phyloP scores from a whole-genome alignment of 2,329 filamentous ascomycete species.

The Aspergillus sergii region DNA sequence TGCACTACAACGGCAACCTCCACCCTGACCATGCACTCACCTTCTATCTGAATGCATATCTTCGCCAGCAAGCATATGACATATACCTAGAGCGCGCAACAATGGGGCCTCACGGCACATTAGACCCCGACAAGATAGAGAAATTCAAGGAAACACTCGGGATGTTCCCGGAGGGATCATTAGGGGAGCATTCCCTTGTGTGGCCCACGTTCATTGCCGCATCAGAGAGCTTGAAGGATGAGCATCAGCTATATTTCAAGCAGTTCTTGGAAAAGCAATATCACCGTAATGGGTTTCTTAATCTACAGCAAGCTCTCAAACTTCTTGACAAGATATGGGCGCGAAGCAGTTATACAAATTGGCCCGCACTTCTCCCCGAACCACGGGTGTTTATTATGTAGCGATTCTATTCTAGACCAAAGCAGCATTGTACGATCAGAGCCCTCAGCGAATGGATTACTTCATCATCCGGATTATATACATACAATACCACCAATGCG shows the following conservation, averaged over 20 bases:
- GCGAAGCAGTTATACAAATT: background rate
- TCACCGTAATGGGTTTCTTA: slow-evolving; percentile 7
- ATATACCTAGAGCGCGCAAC: slow-evolving; percentile 13
- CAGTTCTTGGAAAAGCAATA: slow-evolving; percentile 7
- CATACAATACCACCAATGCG: background rate
- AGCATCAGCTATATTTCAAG: slow-evolving; percentile 7
- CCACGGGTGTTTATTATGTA: slow-evolving; percentile 8
- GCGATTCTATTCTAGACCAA: background rate
- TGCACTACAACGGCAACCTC: slow-evolving; percentile 10
- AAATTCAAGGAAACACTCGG: background rate
- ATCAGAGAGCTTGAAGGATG: slow-evolving; percentile 13
- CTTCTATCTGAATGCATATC: slow-evolving; percentile 10
- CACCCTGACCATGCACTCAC: slow-evolving; percentile 8
- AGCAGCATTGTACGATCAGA: background rate
- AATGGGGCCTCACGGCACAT: background rate
- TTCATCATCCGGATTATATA: background rate
- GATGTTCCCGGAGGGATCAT: background rate
- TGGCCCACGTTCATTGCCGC: slow-evolving; percentile 24
- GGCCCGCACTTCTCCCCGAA: slow-evolving; percentile 3
- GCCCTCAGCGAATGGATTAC: background rate
- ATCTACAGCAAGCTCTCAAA: slow-evolving; percentile 3
- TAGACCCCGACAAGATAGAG: background rate
- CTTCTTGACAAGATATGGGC: slow-evolving; percentile 9
- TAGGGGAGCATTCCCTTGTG: slow-evolving; percentile 17
- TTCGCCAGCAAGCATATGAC: slow-evolving; percentile 14